These are phyloP conservation scores for Phytophthora lateralis DNA, from an alignment of 352 stramenopile species.

Conservation along the genomic window DNA sequence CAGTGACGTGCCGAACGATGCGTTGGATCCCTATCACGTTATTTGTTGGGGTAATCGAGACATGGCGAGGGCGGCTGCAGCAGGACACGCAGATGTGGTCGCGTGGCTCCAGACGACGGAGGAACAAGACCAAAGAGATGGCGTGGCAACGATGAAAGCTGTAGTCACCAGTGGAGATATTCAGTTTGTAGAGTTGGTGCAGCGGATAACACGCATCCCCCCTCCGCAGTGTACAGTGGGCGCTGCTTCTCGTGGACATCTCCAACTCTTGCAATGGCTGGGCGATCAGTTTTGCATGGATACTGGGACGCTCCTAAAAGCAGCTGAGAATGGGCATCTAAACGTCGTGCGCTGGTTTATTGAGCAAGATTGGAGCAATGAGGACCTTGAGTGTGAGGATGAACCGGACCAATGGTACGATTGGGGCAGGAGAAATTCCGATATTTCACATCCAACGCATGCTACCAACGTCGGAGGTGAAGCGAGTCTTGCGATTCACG, in stretches of 20 bases:
- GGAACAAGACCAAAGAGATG: neutral
- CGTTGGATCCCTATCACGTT: neutral
- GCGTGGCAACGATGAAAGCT: neutral
- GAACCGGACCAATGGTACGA: neutral
- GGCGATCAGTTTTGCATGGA: neutral
- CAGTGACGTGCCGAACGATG: neutral
- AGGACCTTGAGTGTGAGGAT: neutral
- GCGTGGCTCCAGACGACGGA: conserved; percentile 1
- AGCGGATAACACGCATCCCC: neutral
- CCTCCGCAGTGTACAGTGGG: neutral
- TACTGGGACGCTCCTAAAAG: neutral
- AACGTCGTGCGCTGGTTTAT: conserved; percentile 3
- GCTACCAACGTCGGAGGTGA: neutral
- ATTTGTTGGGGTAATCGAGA: neutral
- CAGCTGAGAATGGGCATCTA: neutral
- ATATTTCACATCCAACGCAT: neutral
- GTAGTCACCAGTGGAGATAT: neutral
- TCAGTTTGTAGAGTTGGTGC: neutral
- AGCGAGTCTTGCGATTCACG: neutral
- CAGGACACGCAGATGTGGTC: neutral
- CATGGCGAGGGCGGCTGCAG: conserved; percentile 1
- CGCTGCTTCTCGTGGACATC: neutral
- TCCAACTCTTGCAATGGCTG: conserved; percentile 2
- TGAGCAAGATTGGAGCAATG: conserved; percentile 5
- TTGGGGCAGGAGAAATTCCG: neutral